phyloP scores from a whole-genome alignment of 441 rosid genomes.

The Syzygium syzygioides region DNA sequence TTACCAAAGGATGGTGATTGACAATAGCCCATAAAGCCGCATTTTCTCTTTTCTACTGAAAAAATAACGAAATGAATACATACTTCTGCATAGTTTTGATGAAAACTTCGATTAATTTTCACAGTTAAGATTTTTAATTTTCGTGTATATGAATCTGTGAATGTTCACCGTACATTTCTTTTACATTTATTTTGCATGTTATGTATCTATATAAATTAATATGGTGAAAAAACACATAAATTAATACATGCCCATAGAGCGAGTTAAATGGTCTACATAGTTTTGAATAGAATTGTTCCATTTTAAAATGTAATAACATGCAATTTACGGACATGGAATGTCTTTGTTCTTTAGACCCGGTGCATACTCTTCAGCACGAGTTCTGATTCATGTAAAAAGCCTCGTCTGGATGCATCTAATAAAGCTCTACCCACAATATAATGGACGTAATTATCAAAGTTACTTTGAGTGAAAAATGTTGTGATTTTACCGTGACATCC shows the following conservation, averaged over 20 bases:
- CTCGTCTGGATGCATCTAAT: background rate
- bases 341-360: background rate
- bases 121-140: accelerated
- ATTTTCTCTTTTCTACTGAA: background rate
- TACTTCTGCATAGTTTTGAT: background rate
- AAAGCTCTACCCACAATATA: background rate
- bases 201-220: no score
- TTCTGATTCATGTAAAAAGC: background rate
- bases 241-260: no score
- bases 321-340: background rate
- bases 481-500: no score
- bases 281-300: background rate
- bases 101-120: no score
- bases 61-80: background rate
- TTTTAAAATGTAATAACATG: background rate
- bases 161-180: background rate
- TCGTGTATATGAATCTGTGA: no score
- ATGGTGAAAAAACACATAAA: background rate
- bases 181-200: background rate
- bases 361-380: background rate
- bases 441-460: background rate
- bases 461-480: background rate
- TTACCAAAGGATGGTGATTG: background rate
- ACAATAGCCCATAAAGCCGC: background rate
- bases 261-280: background rate